Evolutionary conservation across 75 land plant species (phyloP).

Genomic region (Chamaecyparis obtusa): DNA sequence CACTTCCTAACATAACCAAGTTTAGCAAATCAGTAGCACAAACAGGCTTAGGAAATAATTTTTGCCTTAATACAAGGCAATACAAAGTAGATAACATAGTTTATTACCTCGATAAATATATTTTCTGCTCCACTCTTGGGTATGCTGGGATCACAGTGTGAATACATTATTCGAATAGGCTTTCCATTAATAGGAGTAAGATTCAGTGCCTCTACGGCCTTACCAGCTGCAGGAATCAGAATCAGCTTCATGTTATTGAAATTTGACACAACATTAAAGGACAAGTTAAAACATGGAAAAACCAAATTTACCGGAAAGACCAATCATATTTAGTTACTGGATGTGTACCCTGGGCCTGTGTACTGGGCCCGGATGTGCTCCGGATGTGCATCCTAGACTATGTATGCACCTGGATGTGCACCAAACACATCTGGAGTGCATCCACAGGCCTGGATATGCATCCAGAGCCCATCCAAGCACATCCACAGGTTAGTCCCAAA

Average conservation of each 20-base stretch:
- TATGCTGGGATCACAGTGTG: constrained; percentile 65
- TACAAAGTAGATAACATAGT: constrained; percentile 20
- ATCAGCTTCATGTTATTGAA: background rate
- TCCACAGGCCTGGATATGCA: no score
- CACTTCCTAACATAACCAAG: background rate
- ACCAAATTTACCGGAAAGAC: no score
- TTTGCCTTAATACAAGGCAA: constrained; percentile 25
- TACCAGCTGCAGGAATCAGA: constrained; percentile 43
- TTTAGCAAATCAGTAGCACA: background rate
- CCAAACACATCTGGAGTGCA: no score
- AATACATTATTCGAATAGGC: constrained; percentile 78
- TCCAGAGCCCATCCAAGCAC: no score
- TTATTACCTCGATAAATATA: constrained; percentile 72
- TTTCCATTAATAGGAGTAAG: constrained; percentile 65
- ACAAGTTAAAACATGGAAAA: no score
- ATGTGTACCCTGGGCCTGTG: no score
- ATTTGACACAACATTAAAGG: no score
- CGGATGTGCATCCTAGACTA: no score
- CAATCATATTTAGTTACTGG: no score
- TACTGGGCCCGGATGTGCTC: no score
- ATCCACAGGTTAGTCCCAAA: no score
- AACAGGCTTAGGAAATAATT: background rate
- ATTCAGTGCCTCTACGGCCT: constrained; percentile 70
- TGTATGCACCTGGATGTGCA: no score
- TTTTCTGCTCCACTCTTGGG: constrained; percentile 75